Conservation (phyloP, 2,329 filamentous ascomycete species). For the Venturia effusa region DNA sequence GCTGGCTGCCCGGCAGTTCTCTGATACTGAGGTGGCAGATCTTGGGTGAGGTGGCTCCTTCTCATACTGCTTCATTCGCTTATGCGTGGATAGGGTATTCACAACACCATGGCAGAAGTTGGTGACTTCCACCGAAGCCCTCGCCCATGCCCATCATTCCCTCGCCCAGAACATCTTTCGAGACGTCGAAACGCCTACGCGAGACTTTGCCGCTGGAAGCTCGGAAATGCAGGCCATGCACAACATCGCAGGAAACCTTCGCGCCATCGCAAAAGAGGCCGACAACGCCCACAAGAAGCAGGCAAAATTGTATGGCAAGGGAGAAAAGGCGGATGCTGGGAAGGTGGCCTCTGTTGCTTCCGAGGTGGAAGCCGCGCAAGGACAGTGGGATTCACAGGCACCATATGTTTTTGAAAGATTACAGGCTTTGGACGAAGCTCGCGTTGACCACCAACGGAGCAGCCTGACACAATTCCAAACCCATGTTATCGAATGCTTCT, state of each 20-base stretch:
- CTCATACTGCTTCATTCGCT: conserved; percentile 13
- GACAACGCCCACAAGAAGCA: conserved; percentile 74
- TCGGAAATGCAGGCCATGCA: conserved; percentile 69
- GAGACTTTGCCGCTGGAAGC: conserved; percentile 60
- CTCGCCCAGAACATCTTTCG: conserved; percentile 74
- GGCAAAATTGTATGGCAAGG: conserved; percentile 76
- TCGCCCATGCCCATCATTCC: conserved; percentile 73
- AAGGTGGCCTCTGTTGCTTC: conserved; percentile 67
- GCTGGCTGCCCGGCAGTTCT: conserved; percentile 62
- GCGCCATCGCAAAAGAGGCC: conserved; percentile 71
- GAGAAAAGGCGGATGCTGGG: conserved; percentile 60
- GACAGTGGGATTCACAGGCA: conserved; percentile 88
- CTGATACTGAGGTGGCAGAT: conserved; percentile 60
- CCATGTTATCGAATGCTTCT: conserved; percentile 78
- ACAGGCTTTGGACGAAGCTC: conserved; percentile 79
- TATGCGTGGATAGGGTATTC: conserved; percentile 57
- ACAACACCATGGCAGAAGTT: conserved; percentile 84
- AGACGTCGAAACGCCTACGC: conserved; percentile 77
- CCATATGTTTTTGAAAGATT: conserved; percentile 91
- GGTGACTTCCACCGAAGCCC: conserved; percentile 63
- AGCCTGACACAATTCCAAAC: conserved; percentile 87
- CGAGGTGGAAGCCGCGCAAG: conserved; percentile 64
- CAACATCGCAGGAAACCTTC: conserved; percentile 71
- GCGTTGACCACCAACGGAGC: conserved; percentile 82
- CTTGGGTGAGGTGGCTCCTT: conserved; percentile 58